Conservation (phyloP, 2,329 filamentous ascomycete genomes). For the Apiospora aurea region DNA sequence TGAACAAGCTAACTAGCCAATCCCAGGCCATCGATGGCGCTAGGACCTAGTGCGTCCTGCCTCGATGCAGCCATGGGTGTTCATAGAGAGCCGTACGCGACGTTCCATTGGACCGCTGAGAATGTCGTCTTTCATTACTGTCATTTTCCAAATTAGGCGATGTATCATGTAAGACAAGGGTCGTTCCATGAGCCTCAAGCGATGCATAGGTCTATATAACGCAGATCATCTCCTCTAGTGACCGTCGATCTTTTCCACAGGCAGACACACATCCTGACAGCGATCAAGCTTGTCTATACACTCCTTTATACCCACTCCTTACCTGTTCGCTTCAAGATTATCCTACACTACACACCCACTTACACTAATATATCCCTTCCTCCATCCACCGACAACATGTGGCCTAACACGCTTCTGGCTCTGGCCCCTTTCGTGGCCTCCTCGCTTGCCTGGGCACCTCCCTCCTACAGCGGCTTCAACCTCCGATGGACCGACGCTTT, state of each 20-base stretch:
- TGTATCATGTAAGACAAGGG: background rate
- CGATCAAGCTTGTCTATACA: conserved; percentile 9
- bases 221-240: background rate
- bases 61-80: background rate
- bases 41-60: background rate
- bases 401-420: conserved; percentile 1
- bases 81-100: background rate
- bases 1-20: background rate
- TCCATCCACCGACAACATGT: background rate
- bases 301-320: background rate
- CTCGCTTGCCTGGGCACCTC: background rate
- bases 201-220: background rate
- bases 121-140: background rate
- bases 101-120: background rate
- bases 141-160: background rate
- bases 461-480: background rate
- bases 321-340: background rate
- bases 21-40: background rate
- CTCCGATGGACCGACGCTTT: conserved; percentile 40
- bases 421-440: background rate
- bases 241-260: background rate
- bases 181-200: background rate
- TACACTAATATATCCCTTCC: background rate
- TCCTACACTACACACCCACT: background rate
- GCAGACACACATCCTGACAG: background rate